Conservation (phyloP, 2,329 filamentous ascomycete species). For the Pleomassaria siparia region DNA sequence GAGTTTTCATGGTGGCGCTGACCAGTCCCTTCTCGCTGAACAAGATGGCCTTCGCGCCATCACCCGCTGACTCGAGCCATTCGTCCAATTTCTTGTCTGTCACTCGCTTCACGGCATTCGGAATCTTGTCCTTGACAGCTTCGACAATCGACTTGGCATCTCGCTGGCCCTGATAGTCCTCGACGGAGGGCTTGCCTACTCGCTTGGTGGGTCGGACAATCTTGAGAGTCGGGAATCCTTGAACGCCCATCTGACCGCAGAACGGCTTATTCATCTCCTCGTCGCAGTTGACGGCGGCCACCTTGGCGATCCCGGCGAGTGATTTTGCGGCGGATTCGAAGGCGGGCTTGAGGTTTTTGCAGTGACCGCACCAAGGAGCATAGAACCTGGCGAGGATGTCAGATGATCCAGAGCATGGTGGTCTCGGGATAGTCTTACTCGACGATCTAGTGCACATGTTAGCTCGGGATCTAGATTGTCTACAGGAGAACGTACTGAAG, state of each 20-base stretch:
- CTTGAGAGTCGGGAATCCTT: conserved; percentile 96
- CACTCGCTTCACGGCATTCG: conserved; percentile 83
- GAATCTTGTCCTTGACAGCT: conserved; percentile 81
- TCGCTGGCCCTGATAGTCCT: conserved; percentile 86
- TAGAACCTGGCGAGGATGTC: conserved; percentile 75
- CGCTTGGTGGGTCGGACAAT: conserved; percentile 86
- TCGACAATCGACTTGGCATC: conserved; percentile 86
- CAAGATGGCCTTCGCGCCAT: conserved; percentile 79
- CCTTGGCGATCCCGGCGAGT: conserved; percentile 88
- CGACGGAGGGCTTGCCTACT: conserved; percentile 73
- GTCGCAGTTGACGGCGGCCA: conserved; percentile 93
- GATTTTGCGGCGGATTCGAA: conserved; percentile 93
- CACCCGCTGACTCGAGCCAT: conserved; percentile 69
- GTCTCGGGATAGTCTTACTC: conserved; percentile 34
- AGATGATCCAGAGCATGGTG: conserved; percentile 1
- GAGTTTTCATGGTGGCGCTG: conserved; percentile 75
- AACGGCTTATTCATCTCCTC: conserved; percentile 88
- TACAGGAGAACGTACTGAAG: conserved; percentile 64
- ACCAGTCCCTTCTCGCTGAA: conserved; percentile 94
- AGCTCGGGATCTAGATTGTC: neutral
- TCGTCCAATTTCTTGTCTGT: conserved; percentile 75
- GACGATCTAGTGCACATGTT: conserved; percentile 34
- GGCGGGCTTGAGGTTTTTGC: conserved; percentile 90
- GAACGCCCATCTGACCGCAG: conserved; percentile 80
- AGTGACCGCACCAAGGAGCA: conserved; percentile 97